phyloP scores from a whole-genome alignment of 495 filamentous ascomycete species.

The Polyplosphaeria fusca region DNA sequence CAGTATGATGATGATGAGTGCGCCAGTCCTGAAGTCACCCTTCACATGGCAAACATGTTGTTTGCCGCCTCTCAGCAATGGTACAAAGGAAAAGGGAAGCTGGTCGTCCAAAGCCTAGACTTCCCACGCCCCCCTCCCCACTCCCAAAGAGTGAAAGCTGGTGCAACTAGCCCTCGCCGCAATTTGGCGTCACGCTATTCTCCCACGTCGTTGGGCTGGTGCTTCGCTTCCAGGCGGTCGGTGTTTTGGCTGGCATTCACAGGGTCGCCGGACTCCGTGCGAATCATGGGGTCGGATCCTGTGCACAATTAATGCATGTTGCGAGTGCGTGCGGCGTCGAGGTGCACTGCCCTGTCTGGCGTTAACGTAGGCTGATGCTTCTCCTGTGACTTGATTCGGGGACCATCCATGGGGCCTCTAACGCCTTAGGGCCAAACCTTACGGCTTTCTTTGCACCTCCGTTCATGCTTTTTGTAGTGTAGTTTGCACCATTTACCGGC shows the following conservation, averaged over 20 bases:
- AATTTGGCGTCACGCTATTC: conserved; percentile 11
- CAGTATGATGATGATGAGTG: too few species aligned
- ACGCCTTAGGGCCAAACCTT: conserved; percentile 4
- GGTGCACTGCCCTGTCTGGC: not conserved
- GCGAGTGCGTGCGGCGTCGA: not conserved
- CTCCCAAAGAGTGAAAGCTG: too few species aligned
- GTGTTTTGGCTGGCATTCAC: conserved; percentile 11
- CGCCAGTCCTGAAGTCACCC: too few species aligned
- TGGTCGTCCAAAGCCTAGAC: too few species aligned
- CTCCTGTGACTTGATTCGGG: conserved; percentile 2
- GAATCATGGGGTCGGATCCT: conserved; percentile 15
- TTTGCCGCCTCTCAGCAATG: too few species aligned
- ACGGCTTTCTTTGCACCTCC: conserved; percentile 17
- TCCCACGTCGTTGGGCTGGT: conserved; percentile 28
- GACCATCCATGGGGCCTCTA: conserved; percentile 12
- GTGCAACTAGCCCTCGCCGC: too few species aligned
- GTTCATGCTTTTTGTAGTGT: not conserved
- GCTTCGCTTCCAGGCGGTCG: conserved; percentile 30
- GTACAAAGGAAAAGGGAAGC: not conserved
- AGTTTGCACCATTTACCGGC: too few species aligned
- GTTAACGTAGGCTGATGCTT: conserved; percentile 10
- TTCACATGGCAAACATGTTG: too few species aligned
- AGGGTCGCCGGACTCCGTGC: conserved; percentile 3
- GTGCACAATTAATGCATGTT: conserved; percentile 18
- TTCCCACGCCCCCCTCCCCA: too few species aligned